Evolutionary conservation across 2,329 filamentous ascomycete genomes (phyloP).

Genomic region (Fusarium sp.): DNA sequence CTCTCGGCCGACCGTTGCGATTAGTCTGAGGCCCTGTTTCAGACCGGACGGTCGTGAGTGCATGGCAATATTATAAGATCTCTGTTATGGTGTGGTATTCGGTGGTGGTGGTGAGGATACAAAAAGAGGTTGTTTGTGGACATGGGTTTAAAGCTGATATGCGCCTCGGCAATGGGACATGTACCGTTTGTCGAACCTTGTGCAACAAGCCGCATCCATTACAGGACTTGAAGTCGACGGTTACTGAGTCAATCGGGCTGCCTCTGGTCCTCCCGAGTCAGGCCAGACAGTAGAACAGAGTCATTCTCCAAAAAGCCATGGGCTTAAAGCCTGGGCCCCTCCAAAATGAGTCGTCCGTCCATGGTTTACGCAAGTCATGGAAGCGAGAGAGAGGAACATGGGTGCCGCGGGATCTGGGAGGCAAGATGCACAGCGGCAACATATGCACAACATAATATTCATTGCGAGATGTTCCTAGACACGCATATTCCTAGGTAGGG

Average conservation of each 20-base stretch:
- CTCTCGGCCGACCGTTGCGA: slow-evolving; percentile 16
- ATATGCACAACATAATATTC: slow-evolving; percentile 42
- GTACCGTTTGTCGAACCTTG: slow-evolving; percentile 15
- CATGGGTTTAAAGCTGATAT: not conserved
- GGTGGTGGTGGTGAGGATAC: not conserved
- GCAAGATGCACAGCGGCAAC: slow-evolving; percentile 32
- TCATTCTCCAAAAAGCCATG: slow-evolving; percentile 10
- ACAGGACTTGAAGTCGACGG: not conserved
- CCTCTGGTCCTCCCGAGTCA: slow-evolving; percentile 29
- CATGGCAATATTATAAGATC: slow-evolving; percentile 5
- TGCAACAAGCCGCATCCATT: slow-evolving; percentile 4
- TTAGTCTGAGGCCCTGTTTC: slow-evolving; percentile 24
- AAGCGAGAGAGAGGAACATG: slow-evolving; percentile 11
- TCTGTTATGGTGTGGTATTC: not conserved
- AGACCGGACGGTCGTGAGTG: not conserved
- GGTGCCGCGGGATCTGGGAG: slow-evolving; percentile 28
- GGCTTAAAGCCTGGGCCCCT: slow-evolving; percentile 3
- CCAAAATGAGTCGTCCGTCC: slow-evolving; percentile 2
- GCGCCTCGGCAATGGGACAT: not conserved
- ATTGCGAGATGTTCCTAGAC: slow-evolving; percentile 20
- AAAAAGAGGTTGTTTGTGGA: not conserved
- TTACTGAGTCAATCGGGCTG: slow-evolving; percentile 28
- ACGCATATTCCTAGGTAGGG: slow-evolving; percentile 13
- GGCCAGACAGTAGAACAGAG: slow-evolving; percentile 16
- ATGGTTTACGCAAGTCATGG: slow-evolving; percentile 7